Conservation (phyloP, 2,329 filamentous ascomycete genomes). For the Ascochyta lentis region DNA sequence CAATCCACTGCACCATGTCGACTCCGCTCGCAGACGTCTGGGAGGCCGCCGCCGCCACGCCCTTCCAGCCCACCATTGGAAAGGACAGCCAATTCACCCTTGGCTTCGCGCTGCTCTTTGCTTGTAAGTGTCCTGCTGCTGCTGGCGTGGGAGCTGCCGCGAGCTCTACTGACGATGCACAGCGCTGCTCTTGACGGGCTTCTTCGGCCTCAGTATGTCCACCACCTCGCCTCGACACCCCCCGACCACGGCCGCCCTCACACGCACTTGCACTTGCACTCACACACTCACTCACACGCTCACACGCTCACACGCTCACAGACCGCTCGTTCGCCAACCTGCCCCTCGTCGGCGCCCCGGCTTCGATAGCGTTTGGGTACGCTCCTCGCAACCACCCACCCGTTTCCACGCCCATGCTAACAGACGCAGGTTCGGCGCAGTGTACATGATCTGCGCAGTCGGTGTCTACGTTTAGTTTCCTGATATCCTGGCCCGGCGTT, state of each 20-base stretch:
- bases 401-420: not conserved
- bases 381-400: conserved; percentile 40
- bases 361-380: conserved; percentile 89
- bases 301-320: conserved; percentile 66
- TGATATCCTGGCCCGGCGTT: conserved; percentile 37
- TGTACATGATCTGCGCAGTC: conserved; percentile 98
- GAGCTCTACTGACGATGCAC: conserved; percentile 32
- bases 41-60: conserved; percentile 88
- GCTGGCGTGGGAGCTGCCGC: not conserved
- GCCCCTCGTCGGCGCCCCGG: conserved; percentile 79
- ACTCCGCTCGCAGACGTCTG: conserved; percentile 78
- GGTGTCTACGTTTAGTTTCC: conserved; percentile 90
- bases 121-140: conserved; percentile 56
- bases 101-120: conserved; percentile 75
- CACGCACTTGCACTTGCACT: not conserved
- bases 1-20: conserved; percentile 44
- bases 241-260: not conserved
- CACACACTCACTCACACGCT: not conserved
- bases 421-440: conserved; percentile 78
- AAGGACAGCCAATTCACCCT: conserved; percentile 86
- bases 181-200: conserved; percentile 73
- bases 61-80: conserved; percentile 78
- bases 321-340: conserved; percentile 83
- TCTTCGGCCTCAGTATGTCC: conserved; percentile 82
- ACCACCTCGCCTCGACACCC: conserved; percentile 5